A percentile compares a stretch with the other conserved stretches of the same genome.
Evolutionary conservation across 495 filamentous ascomycete species (phyloP).

Genomic region (Aspergillus bertholletiae): DNA sequence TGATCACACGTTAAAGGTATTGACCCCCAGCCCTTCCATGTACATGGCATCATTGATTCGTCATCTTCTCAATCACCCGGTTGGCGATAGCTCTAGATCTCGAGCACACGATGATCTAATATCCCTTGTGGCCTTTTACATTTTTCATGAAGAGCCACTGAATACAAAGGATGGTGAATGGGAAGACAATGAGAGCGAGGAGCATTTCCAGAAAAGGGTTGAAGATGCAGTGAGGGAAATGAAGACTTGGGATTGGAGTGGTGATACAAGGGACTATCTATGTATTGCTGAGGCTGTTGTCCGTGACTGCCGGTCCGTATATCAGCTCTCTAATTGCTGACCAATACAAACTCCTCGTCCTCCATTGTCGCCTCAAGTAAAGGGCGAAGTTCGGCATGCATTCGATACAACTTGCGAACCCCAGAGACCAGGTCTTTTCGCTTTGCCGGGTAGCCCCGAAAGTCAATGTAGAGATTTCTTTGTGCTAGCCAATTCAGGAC

Average conservation of each 20-base stretch:
- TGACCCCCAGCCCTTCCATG: slow-evolving; percentile 14
- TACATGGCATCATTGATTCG: slow-evolving; percentile 8
- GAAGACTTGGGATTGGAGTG: slow-evolving; percentile 17
- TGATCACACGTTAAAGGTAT: slow-evolving; percentile 3
- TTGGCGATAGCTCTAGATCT: slow-evolving; percentile 2
- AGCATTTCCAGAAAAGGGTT: slow-evolving; percentile 20
- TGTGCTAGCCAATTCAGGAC: no score
- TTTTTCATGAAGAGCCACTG: slow-evolving; percentile 11
- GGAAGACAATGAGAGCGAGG: slow-evolving; percentile 17
- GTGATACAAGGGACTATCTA: slow-evolving; percentile 3
- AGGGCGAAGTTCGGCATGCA: no score
- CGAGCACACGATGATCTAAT: slow-evolving; percentile 10
- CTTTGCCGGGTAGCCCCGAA: no score
- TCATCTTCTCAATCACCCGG: slow-evolving; percentile 5
- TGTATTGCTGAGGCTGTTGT: slow-evolving; percentile 12
- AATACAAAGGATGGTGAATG: slow-evolving; percentile 12
- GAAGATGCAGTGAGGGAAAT: slow-evolving; percentile 7
- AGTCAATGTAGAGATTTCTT: no score
- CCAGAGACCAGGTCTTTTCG: no score
- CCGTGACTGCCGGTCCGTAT: slow-evolving; percentile 11
- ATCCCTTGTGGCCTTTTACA: slow-evolving; percentile 12
- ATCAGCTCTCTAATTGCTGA: no score
- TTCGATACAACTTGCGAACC: no score
- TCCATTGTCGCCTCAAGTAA: no score
- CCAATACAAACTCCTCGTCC: no score